Conservation (phyloP, 164 flowering plant species). For the Cinnamomum micranthum region DNA sequence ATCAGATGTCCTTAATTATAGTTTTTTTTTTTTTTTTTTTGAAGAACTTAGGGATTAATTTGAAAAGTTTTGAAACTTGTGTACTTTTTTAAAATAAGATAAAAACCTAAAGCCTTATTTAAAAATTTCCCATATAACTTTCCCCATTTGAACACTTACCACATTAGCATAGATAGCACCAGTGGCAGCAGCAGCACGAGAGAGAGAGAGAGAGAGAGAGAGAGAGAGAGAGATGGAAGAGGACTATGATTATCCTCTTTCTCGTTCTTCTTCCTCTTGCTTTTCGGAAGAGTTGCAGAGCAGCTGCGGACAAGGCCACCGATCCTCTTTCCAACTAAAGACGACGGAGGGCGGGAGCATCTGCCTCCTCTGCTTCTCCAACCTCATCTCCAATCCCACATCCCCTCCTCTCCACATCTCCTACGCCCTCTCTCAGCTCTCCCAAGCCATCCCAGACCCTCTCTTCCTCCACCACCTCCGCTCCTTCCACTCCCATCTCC, state of each 20-base stretch:
- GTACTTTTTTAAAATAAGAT: too few species aligned
- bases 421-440: constrained; percentile 89
- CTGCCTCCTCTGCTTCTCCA: constrained; percentile 81
- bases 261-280: not conserved
- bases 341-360: constrained; percentile 64
- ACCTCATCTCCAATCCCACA: constrained; percentile 56
- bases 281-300: not conserved
- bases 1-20: too few species aligned
- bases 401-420: constrained; percentile 77
- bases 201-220: not conserved
- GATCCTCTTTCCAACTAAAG: constrained; percentile 41
- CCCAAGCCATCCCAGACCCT: constrained; percentile 55
- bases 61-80: too few species aligned
- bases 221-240: not conserved
- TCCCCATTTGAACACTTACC: too few species aligned
- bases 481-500: constrained; percentile 60
- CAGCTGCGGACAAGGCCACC: constrained; percentile 60
- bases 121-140: too few species aligned
- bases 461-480: constrained; percentile 39
- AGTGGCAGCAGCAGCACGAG: too few species aligned
- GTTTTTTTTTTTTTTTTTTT: too few species aligned
- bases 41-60: too few species aligned
- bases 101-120: too few species aligned
- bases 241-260: not conserved
- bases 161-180: too few species aligned